phyloP scores from a whole-genome alignment of 2,329 filamentous ascomycete species.

The Berkeleyomyces basicola region DNA sequence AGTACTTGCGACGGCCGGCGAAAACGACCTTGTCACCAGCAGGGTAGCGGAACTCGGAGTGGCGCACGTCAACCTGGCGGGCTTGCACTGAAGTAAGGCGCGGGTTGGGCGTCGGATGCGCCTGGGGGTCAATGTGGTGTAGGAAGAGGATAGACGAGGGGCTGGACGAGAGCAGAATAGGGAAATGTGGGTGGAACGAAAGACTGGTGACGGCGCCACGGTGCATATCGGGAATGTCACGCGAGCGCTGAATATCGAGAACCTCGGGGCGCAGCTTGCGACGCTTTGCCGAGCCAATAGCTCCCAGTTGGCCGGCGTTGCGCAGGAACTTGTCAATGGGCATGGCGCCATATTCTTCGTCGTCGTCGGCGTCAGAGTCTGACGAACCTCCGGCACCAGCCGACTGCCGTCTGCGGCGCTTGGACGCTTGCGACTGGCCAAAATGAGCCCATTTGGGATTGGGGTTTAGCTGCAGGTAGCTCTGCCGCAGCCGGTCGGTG shows the following conservation, averaged over 20 bases:
- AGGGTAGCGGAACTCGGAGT: constrained; percentile 62
- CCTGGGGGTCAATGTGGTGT: constrained; percentile 69
- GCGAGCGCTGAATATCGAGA: constrained; percentile 75
- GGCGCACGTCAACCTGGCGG: constrained; percentile 65
- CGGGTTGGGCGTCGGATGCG: constrained; percentile 65
- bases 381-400: constrained; percentile 22
- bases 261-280: constrained; percentile 71
- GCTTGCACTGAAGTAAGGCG: constrained; percentile 81
- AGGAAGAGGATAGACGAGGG: constrained; percentile 72
- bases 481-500: constrained; percentile 57
- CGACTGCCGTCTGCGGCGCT: constrained; percentile 35
- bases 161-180: constrained; percentile 78
- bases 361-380: constrained; percentile 32
- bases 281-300: constrained; percentile 35
- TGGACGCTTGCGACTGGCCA: constrained; percentile 32
- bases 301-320: constrained; percentile 51
- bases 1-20: constrained; percentile 73
- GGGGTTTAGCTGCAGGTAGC: constrained; percentile 48
- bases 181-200: constrained; percentile 75
- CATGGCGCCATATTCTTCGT: constrained; percentile 44
- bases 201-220: constrained; percentile 67
- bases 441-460: constrained; percentile 43
- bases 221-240: constrained; percentile 68
- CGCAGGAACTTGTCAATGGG: constrained; percentile 70
- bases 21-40: constrained; percentile 69